Evolutionary conservation across 148 eudicot species (phyloP).

Genomic region (Amaranthus hypochondriacus): DNA sequence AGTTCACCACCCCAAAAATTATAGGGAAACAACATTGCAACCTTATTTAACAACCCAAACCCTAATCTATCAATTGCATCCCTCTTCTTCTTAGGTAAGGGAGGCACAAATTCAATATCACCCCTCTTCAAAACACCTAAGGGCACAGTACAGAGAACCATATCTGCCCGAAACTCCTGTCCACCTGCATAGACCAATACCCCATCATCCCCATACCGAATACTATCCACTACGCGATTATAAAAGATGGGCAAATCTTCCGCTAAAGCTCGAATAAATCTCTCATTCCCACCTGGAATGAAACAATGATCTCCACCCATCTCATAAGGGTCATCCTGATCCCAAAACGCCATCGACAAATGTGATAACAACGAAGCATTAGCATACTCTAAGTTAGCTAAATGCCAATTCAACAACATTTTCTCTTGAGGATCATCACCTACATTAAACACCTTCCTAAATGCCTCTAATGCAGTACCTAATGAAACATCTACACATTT

Average conservation of each 20-base stretch:
- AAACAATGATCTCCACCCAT: constrained; percentile 99
- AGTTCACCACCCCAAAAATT: constrained; percentile 98
- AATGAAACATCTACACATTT: constrained; percentile 70
- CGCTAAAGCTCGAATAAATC: constrained; percentile 70
- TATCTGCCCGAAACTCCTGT: constrained; percentile 71
- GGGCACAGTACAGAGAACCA: constrained; percentile 90
- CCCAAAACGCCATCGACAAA: constrained; percentile 94
- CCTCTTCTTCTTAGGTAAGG: constrained; percentile 67
- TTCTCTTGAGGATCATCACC: constrained; percentile 73
- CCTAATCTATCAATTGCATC: constrained; percentile 85
- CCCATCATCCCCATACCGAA: constrained; percentile 78
- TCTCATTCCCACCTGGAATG: constrained; percentile 91
- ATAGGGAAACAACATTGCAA: constrained; percentile 88
- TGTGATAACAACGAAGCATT: constrained; percentile 79
- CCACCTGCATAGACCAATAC: constrained; percentile 70
- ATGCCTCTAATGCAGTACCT: constrained; percentile 82
- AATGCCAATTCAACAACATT: constrained; percentile 94
- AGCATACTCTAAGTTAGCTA: constrained; percentile 91
- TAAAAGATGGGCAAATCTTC: constrained; percentile 81
- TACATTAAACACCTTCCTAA: constrained; percentile 60
- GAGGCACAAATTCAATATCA: constrained; percentile 69
- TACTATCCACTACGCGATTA: constrained; percentile 47
- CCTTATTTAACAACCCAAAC: constrained; percentile 89
- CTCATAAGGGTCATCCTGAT: constrained; percentile 96
- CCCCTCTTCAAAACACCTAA: constrained; percentile 82